Conservation (phyloP, 2,329 filamentous ascomycete species). For the Colletotrichum eremochloae region DNA sequence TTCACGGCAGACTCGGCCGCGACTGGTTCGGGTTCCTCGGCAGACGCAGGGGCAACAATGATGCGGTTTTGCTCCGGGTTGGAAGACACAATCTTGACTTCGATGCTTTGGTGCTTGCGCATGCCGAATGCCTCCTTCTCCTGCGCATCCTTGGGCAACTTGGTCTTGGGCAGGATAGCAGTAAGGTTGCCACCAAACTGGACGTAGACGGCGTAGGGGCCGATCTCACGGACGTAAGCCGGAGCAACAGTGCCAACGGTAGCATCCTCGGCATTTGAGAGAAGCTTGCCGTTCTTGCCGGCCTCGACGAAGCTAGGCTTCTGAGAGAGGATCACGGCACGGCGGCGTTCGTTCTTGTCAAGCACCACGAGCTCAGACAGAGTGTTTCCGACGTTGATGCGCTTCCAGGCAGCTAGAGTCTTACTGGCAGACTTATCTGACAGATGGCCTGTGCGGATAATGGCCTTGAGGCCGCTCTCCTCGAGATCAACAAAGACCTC, state of each 20-base stretch:
- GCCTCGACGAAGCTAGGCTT: conserved; percentile 87
- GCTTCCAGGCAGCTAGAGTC: conserved; percentile 81
- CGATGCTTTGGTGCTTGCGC: conserved; percentile 80
- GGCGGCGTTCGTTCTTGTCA: conserved; percentile 84
- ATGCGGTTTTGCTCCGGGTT: conserved; percentile 80
- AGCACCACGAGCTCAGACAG: conserved; percentile 86
- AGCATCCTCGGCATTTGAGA: conserved; percentile 79
- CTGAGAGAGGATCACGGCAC: conserved; percentile 81
- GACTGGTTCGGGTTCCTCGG: conserved; percentile 53
- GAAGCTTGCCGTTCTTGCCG: conserved; percentile 77
- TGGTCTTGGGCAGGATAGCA: conserved; percentile 83
- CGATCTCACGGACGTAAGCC: conserved; percentile 90
- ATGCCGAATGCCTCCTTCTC: conserved; percentile 82
- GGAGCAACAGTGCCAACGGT: conserved; percentile 76
- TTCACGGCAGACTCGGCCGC: conserved; percentile 55
- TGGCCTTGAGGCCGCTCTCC: conserved; percentile 80
- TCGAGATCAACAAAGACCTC: conserved; percentile 83
- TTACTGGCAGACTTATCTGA: conserved; percentile 88
- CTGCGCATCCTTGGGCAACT: conserved; percentile 79
- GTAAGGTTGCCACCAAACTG: conserved; percentile 84
- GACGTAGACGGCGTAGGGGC: conserved; percentile 85
- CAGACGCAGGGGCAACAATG: conserved; percentile 64
- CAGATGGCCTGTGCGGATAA: conserved; percentile 82
- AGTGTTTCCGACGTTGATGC: conserved; percentile 86
- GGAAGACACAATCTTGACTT: conserved; percentile 78